These are phyloP conservation scores for Zymoseptoria pseudotritici DNA, from an alignment of 2,329 filamentous ascomycete species.

Conservation along the genomic window DNA sequence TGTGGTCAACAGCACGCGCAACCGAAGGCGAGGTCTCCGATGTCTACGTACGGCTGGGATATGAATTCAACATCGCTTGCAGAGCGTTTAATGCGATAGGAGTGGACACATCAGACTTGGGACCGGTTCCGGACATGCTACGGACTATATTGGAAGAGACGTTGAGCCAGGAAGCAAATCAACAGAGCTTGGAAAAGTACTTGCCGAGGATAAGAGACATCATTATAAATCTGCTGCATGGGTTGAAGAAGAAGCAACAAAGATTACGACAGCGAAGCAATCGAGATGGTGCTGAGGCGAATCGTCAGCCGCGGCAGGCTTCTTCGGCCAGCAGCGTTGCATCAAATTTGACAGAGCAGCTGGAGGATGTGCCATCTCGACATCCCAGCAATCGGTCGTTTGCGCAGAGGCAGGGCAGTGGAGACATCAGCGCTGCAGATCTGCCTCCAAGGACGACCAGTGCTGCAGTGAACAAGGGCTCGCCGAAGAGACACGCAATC, in stretches of 20 bases:
- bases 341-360: conserved; percentile 38
- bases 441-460: conserved; percentile 43
- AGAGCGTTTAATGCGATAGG: conserved; percentile 94
- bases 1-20: conserved; percentile 90
- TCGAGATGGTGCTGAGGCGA: conserved; percentile 30
- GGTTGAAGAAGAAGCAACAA: conserved; percentile 93
- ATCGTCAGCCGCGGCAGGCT: conserved; percentile 32
- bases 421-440: conserved; percentile 35
- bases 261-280: conserved; percentile 58
- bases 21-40: conserved; percentile 95
- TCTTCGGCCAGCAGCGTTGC: conserved; percentile 43
- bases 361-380: conserved; percentile 35
- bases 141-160: conserved; percentile 91
- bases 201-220: conserved; percentile 93
- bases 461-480: conserved; percentile 32
- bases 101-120: conserved; percentile 87
- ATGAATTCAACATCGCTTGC: conserved; percentile 99
- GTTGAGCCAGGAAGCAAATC: conserved; percentile 89
- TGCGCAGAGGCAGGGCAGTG: conserved; percentile 34
- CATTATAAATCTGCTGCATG: conserved; percentile 94
- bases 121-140: conserved; percentile 87
- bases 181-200: conserved; percentile 88
- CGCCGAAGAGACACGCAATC: conserved; percentile 37
- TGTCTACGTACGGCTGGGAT: conserved; percentile 92
- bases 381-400: conserved; percentile 36